Conservation (phyloP, 1,284 basidiomycete species). For the Cutaneotrichosporon mucoides region DNA sequence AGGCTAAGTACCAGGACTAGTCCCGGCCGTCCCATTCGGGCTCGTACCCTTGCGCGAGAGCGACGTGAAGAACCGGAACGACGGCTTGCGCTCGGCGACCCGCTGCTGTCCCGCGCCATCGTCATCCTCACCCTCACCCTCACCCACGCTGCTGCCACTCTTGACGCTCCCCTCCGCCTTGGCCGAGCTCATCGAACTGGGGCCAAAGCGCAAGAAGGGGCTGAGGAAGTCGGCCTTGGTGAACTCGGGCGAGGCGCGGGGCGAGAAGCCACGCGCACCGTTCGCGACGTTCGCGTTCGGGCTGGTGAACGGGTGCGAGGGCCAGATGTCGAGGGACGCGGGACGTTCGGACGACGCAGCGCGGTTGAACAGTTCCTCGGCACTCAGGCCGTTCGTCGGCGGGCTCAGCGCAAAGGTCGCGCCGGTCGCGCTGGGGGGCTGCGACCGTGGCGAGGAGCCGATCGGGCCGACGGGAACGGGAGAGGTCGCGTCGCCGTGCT, state of each 20-base stretch:
- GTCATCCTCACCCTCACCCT: constrained; percentile 2
- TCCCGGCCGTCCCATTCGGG: not conserved
- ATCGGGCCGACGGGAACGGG: not conserved
- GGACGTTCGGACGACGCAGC: constrained; percentile 6
- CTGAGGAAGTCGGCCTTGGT: not conserved
- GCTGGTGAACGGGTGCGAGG: not conserved
- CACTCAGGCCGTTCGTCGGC: constrained; percentile 7
- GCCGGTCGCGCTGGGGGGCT: not conserved
- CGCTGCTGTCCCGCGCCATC: constrained; percentile 9
- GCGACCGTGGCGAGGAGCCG: not conserved
- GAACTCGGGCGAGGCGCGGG: not conserved
- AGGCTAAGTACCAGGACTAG: no score
- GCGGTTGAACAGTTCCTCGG: constrained; percentile 25
- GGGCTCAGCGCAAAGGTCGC: constrained; percentile 1
- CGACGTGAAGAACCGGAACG: constrained; percentile 41
- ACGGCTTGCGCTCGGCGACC: constrained; percentile 27
- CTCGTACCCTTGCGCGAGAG: constrained; percentile 28
- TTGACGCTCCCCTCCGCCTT: no score
- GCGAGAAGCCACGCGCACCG: not conserved
- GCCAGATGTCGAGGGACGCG: constrained; percentile 10
- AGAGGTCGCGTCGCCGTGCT: constrained; percentile 1
- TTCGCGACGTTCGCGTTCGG: not conserved
- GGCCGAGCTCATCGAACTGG: no score
- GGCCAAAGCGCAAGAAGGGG: not conserved
- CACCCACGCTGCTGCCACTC: not conserved